Conservation (phyloP, 2,329 filamentous ascomycete genomes). For the Hawksworthiomyces lignivorus region DNA sequence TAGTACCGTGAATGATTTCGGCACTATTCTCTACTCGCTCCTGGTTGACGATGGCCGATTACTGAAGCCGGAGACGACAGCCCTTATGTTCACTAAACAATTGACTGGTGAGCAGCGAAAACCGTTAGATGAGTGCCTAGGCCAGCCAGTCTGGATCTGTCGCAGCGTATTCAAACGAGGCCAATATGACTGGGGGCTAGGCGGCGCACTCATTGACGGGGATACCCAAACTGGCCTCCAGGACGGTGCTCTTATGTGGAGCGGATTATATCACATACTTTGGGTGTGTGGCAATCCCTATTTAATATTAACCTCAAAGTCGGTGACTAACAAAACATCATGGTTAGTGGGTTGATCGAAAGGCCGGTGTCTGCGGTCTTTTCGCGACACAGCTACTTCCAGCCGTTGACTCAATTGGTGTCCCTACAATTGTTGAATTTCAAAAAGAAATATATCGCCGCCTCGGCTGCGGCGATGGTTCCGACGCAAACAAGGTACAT, state of each 20-base stretch:
- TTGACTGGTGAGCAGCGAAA: conserved; percentile 4
- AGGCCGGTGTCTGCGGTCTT: conserved; percentile 18
- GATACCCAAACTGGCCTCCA: conserved; percentile 12
- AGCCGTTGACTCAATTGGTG: conserved; percentile 7
- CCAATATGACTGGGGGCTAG: conserved; percentile 20
- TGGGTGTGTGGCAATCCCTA: conserved; percentile 18
- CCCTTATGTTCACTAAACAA: conserved; percentile 18
- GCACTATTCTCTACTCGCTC: conserved; percentile 17
- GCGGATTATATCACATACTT: conserved; percentile 17
- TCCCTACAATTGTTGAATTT: conserved; percentile 5
- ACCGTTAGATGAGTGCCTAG: conserved; percentile 13
- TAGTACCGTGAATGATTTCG: conserved; percentile 14
- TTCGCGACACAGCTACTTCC: conserved; percentile 19
- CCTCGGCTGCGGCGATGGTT: not conserved
- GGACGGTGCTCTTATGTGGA: conserved; percentile 19
- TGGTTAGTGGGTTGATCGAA: conserved; percentile 16
- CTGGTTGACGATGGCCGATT: conserved; percentile 19
- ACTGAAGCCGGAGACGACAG: conserved; percentile 10
- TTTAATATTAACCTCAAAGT: too few relatives aligned
- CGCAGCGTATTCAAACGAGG: conserved; percentile 14
- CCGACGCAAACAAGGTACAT: too few relatives aligned
- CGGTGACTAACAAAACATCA: not conserved
- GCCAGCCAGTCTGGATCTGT: conserved; percentile 18
- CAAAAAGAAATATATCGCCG: conserved; percentile 8
- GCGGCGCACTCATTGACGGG: conserved; percentile 17